Conservation (phyloP, 2,329 filamentous ascomycete genomes). For the Hymenoscyphus albidus region DNA sequence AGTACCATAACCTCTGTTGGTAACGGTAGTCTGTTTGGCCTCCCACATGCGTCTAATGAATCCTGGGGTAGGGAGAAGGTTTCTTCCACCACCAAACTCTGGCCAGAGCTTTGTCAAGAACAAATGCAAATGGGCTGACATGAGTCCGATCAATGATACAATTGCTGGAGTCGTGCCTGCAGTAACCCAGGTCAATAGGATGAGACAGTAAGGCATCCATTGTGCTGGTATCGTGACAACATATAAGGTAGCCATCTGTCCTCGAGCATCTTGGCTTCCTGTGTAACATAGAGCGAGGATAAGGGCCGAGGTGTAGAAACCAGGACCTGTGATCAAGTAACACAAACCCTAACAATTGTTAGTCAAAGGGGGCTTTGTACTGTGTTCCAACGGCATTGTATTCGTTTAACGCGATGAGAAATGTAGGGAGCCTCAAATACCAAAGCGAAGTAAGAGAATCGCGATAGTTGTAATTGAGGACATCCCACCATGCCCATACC, state of each 20-base stretch:
- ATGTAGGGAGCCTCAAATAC: constrained; percentile 39
- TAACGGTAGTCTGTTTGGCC: constrained; percentile 40
- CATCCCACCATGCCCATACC: constrained; percentile 55
- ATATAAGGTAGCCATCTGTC: constrained; percentile 71
- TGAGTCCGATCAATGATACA: constrained; percentile 69
- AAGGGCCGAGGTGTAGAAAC: constrained; percentile 59
- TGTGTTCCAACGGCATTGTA: background rate
- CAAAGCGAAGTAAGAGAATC: constrained; percentile 35
- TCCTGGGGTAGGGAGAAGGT: constrained; percentile 68
- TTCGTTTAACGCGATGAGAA: constrained; percentile 12
- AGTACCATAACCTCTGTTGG: constrained; percentile 58
- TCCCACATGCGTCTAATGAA: constrained; percentile 67
- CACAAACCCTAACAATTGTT: constrained; percentile 46
- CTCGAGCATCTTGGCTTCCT: constrained; percentile 78
- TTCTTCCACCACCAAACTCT: constrained; percentile 78
- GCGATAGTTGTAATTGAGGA: constrained; percentile 48
- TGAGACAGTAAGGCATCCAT: constrained; percentile 74
- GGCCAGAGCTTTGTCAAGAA: constrained; percentile 88
- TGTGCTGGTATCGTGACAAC: constrained; percentile 81
- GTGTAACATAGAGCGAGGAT: constrained; percentile 81
- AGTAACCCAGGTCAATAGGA: constrained; percentile 69
- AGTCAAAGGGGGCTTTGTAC: constrained; percentile 8
- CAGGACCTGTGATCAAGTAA: constrained; percentile 45
- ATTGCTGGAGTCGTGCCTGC: constrained; percentile 54
- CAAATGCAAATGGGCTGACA: constrained; percentile 86